These are phyloP conservation scores for Penicillium arizonense DNA, from an alignment of 495 filamentous ascomycete species.

Conservation along the genomic window DNA sequence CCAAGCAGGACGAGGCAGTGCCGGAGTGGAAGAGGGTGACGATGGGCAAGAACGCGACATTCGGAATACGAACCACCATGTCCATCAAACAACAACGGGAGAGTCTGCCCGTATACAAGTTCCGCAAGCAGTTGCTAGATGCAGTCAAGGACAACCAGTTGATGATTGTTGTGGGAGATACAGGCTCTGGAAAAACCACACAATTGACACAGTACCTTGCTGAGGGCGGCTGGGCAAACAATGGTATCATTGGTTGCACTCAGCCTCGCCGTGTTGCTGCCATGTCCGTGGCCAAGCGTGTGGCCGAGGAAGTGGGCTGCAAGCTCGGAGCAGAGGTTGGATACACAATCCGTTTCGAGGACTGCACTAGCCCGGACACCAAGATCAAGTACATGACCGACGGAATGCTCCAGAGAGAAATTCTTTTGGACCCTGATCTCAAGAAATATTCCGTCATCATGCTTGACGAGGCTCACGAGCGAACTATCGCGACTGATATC, in stretches of 20 bases:
- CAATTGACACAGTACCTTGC: constrained; percentile 94
- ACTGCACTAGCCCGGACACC: constrained; percentile 84
- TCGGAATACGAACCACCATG: constrained; percentile 86
- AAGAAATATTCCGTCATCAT: constrained; percentile 93
- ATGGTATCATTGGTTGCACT: constrained; percentile 95
- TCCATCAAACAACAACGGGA: constrained; percentile 95
- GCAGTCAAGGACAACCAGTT: constrained; percentile 87
- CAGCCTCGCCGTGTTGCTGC: constrained; percentile 96
- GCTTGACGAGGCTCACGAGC: constrained; percentile 97
- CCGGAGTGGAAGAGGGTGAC: constrained; percentile 93
- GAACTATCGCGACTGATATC: constrained; percentile 94
- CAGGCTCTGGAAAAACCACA: constrained; percentile 96
- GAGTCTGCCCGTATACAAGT: constrained; percentile 85
- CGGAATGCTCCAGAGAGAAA: constrained; percentile 95
- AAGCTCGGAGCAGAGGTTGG: constrained; percentile 89
- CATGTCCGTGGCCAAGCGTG: constrained; percentile 95
- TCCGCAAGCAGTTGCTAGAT: constrained; percentile 83
- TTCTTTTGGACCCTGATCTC: constrained; percentile 84
- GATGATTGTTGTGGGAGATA: constrained; percentile 95
- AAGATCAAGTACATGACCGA: constrained; percentile 99
- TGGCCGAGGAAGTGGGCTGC: constrained; percentile 94
- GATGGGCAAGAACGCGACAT: constrained; percentile 75
- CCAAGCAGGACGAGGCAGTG: constrained; percentile 61
- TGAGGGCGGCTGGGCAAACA: constrained; percentile 84
- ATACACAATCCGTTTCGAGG: constrained; percentile 97